Base-by-base conservation (phyloP, 1,139 yeast genomes). In the Meyerozyma athensensis region DNA sequence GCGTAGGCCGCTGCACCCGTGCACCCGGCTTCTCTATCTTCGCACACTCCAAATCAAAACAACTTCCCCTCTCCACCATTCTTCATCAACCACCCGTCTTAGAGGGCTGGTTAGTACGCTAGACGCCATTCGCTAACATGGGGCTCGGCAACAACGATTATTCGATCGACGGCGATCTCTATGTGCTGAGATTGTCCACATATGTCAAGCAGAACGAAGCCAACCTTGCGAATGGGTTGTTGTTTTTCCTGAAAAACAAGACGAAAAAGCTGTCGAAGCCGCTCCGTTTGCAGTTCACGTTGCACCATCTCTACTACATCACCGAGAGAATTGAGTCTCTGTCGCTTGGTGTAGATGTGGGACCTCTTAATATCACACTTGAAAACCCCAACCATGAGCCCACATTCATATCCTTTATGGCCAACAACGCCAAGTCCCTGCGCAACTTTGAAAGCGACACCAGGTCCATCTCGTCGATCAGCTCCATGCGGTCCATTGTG, bases 271-370 rank as follows among this genome's bases (percentile, higher is more conserved):
- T 62, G 37, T 52, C 64, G 28, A 75, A 75, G 49, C 81, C 85
- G 0, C 69, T 77, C 16, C 56, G 84, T 40, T 59, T 80, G 19
- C 72, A 74, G 20, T 63, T 80, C 40, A 77, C 84, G 20, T 60
- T 79, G 19, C 86, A 80, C 52, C 86, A 81, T 53, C 62, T 80
- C 24, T 81, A 77, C 53, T 80, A 73, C 50, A 62, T 81, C 21
- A 56, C 77, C 14, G 84, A 79, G 34, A 65, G 76, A 40, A 76
- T 81, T 36, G 81, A 77, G 41, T 71, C 69, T 19, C 62, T 79
- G 4, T 66, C 73, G 0, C 63, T 79, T 19, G 72, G 72, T 1
- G 74, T 70, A 10, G 76, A 70, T 24, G 78, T 79, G n/a, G 86
- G 86, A 0, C 84, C 86, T 1, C 61, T 79, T 51, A 76, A 75